Percentiles rank a stretch among this genome's conserved stretches.
These are phyloP conservation scores for Mucor irregularis DNA, from an alignment of 371 early-diverging fungal genomes.

Conservation along the genomic window DNA sequence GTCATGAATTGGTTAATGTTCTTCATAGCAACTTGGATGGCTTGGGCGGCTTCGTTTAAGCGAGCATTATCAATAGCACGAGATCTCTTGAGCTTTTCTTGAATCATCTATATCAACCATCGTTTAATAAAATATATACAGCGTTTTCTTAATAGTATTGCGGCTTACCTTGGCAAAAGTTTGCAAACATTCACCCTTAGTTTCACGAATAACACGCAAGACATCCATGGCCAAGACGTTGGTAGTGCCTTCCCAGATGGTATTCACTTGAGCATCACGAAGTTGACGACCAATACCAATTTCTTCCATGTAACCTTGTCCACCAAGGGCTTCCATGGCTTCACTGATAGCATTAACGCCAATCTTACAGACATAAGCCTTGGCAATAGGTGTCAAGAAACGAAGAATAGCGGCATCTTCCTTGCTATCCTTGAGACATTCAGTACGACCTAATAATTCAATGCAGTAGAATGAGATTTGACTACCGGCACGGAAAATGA, in stretches of 20 bases:
- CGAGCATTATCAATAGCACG: too few relatives aligned
- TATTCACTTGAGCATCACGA: conserved; percentile 67
- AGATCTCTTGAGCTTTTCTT: conserved; percentile 5
- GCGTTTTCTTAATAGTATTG: neutral
- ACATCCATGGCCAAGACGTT: conserved; percentile 71
- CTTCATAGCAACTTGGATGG: conserved; percentile 24
- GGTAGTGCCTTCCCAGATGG: conserved; percentile 74
- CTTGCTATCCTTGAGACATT: conserved; percentile 24
- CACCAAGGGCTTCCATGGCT: conserved; percentile 69
- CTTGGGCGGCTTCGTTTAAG: conserved; percentile 21
- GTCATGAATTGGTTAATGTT: conserved; percentile 16
- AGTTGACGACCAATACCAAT: conserved; percentile 58
- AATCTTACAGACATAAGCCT: conserved; percentile 58
- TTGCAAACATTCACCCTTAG: conserved; percentile 41
- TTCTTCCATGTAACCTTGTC: conserved; percentile 77
- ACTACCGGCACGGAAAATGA: conserved; percentile 48
- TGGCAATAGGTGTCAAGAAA: conserved; percentile 65
- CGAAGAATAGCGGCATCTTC: conserved; percentile 52
- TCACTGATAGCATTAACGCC: conserved; percentile 52
- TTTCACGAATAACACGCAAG: conserved; percentile 56
- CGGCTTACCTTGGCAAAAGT: conserved; percentile 42
- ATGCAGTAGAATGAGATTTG: conserved; percentile 61
- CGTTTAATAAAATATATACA: neutral
- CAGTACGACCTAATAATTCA: conserved; percentile 57
- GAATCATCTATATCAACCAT: conserved; percentile 4